Base-by-base conservation (phyloP, 805 yeast genomes). In the Wickerhamiella musiphila region DNA sequence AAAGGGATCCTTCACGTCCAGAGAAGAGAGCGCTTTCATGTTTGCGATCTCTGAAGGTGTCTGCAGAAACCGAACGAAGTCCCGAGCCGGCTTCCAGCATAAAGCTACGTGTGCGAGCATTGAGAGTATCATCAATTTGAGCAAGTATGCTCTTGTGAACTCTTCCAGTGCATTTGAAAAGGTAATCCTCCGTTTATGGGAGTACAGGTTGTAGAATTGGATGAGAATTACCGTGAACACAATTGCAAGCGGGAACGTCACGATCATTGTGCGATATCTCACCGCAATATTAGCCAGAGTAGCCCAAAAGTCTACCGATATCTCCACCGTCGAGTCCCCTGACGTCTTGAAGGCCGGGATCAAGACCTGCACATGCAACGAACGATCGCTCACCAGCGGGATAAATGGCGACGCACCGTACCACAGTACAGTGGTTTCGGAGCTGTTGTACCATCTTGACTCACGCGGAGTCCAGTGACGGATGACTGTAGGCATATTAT, bases 241-340 rank as follows among this genome's bases (percentile, higher is more conserved):
- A 12, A 78, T 57, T 24, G 70, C 68, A 1, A 75, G 58, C 3
- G 93, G 83, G 33, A 78, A 63, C 1, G 83, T 64, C 4, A 78
- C 74, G 25, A 77, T 57, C 1, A 78, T 70, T 10, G 86, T 62
- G 45, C 98, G 63, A 52, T 78, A 86, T 35, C 93, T 61, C 42
- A 83, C 58, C 4, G 78, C 74, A 29, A 84, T 53, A 40, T 77
- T 61, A 35, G 73, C 75, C 37, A 84, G 52, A 23, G 86, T 74
- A 19, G 64, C 60, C 28, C 66, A 43, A 48, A 70, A 52, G 49
- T 78, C 76, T 11, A 78, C 40, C 4, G 24, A 2, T 8, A 46
- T 24, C 15, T 14, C 20, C 2, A 7, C 17, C 4, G 31, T 20
- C 27, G 25, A 15, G 15, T 29, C 28, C 12, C 29, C 34, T 4